Base-by-base conservation (phyloP, 139 green algal genomes). In the Chlorella sp. region DNA sequence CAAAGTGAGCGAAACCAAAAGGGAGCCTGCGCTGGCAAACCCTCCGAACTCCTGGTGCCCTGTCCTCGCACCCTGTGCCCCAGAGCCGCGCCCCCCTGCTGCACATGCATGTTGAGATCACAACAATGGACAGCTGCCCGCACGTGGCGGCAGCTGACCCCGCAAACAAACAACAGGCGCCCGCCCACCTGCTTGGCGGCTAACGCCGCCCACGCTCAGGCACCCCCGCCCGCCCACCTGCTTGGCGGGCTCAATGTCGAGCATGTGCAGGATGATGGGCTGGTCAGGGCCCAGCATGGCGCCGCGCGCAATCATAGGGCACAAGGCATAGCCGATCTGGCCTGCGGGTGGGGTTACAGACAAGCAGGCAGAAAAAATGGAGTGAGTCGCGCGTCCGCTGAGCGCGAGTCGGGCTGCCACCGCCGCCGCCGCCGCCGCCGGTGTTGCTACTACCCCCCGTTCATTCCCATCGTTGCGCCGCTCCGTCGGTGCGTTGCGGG, bases 271-370 rank as follows among this genome's bases (percentile, higher is more conserved):
- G 60, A 99, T 97, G 39, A 99, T 93, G 14, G 96, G 95, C 92
- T 97, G 94, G 82, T 98, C 94, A 2, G 91, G 89, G 11, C 97
- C 97, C 71, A 99, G 94, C 94, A 98, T 96, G 21, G 90, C 87
- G 22, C 97, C 97, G 16, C 92, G 86, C 0, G 96, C 96, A 34
- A 98, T 95, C 94, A 97, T 96, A 5, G 97, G 96, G 36, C 91
- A 94, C 18, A 99, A 90, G 0, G 97, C 97, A 93, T 99, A 99
- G 30, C 97, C 97, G 79, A 98, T 99, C 87, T 99, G 97, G 73
- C 97, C 97, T 97, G 94, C 21, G 39, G 34, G 79, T 5, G 11
- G 36, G 42, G n/a, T 48, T 22, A 77, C 12, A 30, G 48, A 26
- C 39, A 24, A 40, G 32, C 19, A n/a, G 32, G 32, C 36, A n/a